A percentile compares a stretch with the other conserved stretches of the same genome.
Conservation (phyloP, 306 rosid species). For the Sesbania bispinosa region DNA sequence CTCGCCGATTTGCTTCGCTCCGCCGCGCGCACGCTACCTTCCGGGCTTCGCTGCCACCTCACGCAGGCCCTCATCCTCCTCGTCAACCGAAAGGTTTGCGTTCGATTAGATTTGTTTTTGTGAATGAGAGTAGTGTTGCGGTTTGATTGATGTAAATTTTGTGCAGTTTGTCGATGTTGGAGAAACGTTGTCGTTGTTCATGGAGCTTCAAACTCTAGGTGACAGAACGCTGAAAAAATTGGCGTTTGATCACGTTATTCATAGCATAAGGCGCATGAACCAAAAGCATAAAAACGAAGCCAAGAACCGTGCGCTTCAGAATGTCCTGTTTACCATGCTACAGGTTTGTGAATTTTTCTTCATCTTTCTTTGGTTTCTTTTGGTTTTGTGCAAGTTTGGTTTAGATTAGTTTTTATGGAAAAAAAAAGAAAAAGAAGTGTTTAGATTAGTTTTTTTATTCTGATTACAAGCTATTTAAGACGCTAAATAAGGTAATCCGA, state of each 20-base stretch:
- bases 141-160: not conserved
- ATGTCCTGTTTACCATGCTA: slow-evolving; percentile 58
- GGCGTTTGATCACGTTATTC: slow-evolving; percentile 67
- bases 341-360: slow-evolving; percentile 42
- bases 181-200: slow-evolving; percentile 63
- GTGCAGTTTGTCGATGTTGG: slow-evolving; percentile 54
- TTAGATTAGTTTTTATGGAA: not conserved
- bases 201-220: slow-evolving; percentile 78
- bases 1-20: slow-evolving; percentile 58
- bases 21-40: slow-evolving; percentile 53
- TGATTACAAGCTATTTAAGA: not conserved
- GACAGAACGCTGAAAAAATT: slow-evolving; percentile 52
- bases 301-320: slow-evolving; percentile 77
- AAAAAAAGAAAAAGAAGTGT: too few species aligned
- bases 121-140: not conserved
- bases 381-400: not conserved
- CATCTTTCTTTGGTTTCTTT: not conserved
- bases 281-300: slow-evolving; percentile 69
- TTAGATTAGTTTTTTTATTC: not conserved
- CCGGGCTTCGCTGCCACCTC: slow-evolving; percentile 52
- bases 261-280: slow-evolving; percentile 72
- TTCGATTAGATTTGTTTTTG: not conserved
- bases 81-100: slow-evolving; percentile 53
- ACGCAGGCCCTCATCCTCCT: slow-evolving; percentile 64
- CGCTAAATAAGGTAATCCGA: not conserved